phyloP scores from a whole-genome alignment of 805 yeast species.

The Metschnikowia drakensbergensis region DNA sequence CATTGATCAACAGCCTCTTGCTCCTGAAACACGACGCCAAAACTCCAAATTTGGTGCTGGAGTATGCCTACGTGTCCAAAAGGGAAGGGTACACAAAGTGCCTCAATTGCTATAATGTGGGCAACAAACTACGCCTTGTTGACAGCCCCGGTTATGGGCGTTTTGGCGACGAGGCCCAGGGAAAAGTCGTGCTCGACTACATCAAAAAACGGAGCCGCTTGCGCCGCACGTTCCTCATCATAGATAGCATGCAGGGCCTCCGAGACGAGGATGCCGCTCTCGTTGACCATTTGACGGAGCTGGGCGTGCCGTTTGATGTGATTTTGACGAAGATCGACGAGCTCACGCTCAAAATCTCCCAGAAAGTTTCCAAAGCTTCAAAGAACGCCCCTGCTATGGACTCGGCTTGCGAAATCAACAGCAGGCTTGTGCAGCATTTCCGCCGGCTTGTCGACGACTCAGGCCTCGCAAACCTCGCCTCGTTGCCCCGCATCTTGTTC shows the following conservation, averaged over 20 bases:
- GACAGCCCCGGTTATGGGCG: conserved; percentile 93
- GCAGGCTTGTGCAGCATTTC: conserved; percentile 25
- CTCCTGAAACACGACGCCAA: conserved; percentile 32
- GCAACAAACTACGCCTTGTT: conserved; percentile 58
- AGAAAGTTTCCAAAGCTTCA: conserved; percentile 11
- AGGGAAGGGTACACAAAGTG: conserved; percentile 59
- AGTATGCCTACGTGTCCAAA: conserved; percentile 52
- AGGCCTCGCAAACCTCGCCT: conserved; percentile 32
- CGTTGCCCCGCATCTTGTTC: conserved; percentile 46
- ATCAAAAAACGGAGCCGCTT: conserved; percentile 51
- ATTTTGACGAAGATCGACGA: conserved; percentile 76
- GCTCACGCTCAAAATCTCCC: conserved; percentile 29
- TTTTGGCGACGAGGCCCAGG: conserved; percentile 63
- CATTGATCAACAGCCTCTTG: conserved; percentile 61
- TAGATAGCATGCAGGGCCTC: conserved; percentile 60
- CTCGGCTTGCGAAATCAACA: conserved; percentile 21
- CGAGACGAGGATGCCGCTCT: conserved; percentile 53
- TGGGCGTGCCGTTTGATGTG: conserved; percentile 68
- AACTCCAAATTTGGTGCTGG: conserved; percentile 22
- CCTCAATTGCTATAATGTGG: conserved; percentile 67
- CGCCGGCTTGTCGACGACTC: conserved; percentile 35
- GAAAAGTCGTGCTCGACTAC: conserved; percentile 62
- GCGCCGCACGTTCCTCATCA: conserved; percentile 54
- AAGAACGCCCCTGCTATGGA: conserved; percentile 11
- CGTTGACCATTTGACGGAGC: conserved; percentile 44